Evolutionary conservation across 2,329 filamentous ascomycete genomes (phyloP).

Genomic region (Fusarium dlaminii): DNA sequence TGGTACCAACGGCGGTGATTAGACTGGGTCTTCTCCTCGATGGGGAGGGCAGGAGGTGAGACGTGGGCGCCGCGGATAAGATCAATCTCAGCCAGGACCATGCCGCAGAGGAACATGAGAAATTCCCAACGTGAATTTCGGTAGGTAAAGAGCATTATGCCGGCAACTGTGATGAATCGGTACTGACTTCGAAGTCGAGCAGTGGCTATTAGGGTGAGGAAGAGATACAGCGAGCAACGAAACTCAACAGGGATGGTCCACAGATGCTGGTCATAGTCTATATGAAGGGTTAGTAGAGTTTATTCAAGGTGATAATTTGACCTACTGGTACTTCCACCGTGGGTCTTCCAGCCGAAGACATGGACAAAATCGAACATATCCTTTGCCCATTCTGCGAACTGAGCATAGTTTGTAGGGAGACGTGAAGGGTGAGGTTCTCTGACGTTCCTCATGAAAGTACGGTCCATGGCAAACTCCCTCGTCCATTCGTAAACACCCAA

Average conservation of each 20-base stretch:
- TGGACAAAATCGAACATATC: constrained; percentile 62
- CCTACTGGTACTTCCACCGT: constrained; percentile 57
- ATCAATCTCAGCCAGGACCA: constrained; percentile 65
- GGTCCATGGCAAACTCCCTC: constrained; percentile 56
- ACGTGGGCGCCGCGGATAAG: constrained; percentile 58
- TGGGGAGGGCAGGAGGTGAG: constrained; percentile 42
- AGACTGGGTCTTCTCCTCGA: constrained; percentile 28
- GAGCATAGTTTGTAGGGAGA: constrained; percentile 49
- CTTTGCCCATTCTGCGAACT: constrained; percentile 57
- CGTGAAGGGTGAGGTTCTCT: constrained; percentile 58
- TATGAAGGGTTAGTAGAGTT: not conserved
- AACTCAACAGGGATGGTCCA: constrained; percentile 73
- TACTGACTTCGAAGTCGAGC: constrained; percentile 55
- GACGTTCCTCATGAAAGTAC: constrained; percentile 57
- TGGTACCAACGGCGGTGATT: constrained; percentile 13
- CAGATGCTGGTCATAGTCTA: constrained; percentile 65
- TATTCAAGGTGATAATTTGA: not conserved
- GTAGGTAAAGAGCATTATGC: constrained; percentile 57
- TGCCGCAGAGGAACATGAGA: constrained; percentile 64
- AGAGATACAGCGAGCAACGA: constrained; percentile 66
- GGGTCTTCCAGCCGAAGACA: constrained; percentile 60
- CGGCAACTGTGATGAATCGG: constrained; percentile 54
- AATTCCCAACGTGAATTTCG: constrained; percentile 63
- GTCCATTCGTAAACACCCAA: constrained; percentile 60
- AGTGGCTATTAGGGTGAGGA: constrained; percentile 61